These are phyloP conservation scores for Globisporangium acanthophoron DNA, from an alignment of 352 stramenopile genomes.

Conservation along the genomic window DNA sequence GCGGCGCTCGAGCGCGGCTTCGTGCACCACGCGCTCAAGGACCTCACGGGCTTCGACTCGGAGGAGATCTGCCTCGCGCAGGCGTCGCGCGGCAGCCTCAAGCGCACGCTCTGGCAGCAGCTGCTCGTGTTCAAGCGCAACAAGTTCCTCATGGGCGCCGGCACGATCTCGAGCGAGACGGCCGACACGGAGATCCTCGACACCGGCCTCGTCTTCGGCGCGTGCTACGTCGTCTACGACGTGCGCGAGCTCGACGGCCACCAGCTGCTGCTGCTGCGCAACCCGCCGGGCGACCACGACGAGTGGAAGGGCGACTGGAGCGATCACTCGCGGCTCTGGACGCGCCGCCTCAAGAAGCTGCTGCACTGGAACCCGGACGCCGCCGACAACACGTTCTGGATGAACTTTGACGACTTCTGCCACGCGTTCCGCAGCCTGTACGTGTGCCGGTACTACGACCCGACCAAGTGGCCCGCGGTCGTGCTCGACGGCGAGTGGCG, in stretches of 20 bases:
- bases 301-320: constrained; percentile 94
- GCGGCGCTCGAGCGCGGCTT: constrained; percentile 78
- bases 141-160: constrained; percentile 88
- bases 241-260: constrained; percentile 81
- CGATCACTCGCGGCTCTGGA: constrained; percentile 89
- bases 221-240: constrained; percentile 91
- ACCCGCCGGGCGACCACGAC: constrained; percentile 88
- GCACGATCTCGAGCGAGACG: constrained; percentile 79
- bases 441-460: constrained; percentile 91
- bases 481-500: constrained; percentile 50
- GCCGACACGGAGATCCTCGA: constrained; percentile 86
- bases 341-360: constrained; percentile 78
- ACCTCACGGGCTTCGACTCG: constrained; percentile 82
- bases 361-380: constrained; percentile 53
- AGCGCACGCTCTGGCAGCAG: constrained; percentile 89
- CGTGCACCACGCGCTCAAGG: constrained; percentile 88
- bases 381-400: constrained; percentile 93
- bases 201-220: constrained; percentile 87
- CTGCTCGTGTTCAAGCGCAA: constrained; percentile 81
- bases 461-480: constrained; percentile 62
- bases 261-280: constrained; percentile 87
- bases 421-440: constrained; percentile 89
- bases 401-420: constrained; percentile 94
- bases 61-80: constrained; percentile 87
- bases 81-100: constrained; percentile 77